These are phyloP conservation scores for Inga oerstediana DNA, from an alignment of 306 rosid species.

Conservation along the genomic window DNA sequence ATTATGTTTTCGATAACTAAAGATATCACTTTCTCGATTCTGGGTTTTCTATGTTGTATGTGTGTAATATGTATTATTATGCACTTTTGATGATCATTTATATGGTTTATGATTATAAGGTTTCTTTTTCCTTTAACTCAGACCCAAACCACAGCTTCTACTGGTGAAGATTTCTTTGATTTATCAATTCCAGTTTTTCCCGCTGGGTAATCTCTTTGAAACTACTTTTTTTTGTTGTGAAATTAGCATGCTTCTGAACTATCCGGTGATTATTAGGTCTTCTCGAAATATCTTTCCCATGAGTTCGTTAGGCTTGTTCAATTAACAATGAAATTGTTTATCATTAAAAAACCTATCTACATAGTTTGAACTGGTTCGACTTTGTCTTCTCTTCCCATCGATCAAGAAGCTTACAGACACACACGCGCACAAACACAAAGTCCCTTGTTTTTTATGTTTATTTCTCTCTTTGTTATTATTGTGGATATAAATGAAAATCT, in stretches of 20 bases:
- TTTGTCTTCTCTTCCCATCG: neutral
- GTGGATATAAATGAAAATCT: neutral
- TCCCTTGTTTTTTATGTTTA: neutral
- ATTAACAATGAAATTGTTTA: neutral
- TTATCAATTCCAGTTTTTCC: neutral
- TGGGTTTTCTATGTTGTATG: neutral
- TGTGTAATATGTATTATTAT: neutral
- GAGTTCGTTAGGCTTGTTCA: neutral
- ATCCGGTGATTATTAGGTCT: neutral
- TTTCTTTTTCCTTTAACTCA: neutral
- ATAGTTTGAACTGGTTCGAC: neutral
- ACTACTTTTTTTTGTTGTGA: constrained; percentile 19
- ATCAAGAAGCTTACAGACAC: neutral
- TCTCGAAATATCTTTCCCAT: neutral
- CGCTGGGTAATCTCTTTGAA: neutral
- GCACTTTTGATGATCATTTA: neutral
- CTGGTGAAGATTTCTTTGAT: neutral
- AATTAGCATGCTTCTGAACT: neutral
- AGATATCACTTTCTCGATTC: neutral
- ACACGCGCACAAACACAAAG: neutral
- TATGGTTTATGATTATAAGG: neutral
- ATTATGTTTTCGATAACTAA: neutral
- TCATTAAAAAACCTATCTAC: neutral
- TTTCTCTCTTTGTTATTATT: neutral
- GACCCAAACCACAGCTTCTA: neutral